Conservation (phyloP, 2,329 filamentous ascomycete genomes). For the Arachnomyces sp. region DNA sequence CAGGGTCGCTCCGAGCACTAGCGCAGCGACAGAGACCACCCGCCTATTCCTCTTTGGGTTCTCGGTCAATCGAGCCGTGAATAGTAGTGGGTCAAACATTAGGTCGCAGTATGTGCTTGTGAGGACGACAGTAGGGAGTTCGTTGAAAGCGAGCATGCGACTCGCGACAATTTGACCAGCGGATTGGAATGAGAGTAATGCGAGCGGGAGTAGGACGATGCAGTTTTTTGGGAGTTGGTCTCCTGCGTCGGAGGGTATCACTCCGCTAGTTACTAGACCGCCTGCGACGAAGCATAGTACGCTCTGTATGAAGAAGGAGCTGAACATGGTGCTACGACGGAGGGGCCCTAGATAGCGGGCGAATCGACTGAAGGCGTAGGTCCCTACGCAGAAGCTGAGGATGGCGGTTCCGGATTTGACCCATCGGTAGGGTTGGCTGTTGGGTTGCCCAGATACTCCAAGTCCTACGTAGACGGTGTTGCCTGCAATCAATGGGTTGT, state of each 20-base stretch:
- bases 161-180: constrained; percentile 20
- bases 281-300: constrained; percentile 16
- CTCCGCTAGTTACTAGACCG: constrained; percentile 12
- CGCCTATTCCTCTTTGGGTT: constrained; percentile 13
- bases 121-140: constrained; percentile 22
- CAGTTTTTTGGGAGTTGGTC: constrained; percentile 4
- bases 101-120: constrained; percentile 20
- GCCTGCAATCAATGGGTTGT: constrained; percentile 9
- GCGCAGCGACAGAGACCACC: constrained; percentile 5
- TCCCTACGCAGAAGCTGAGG: constrained; percentile 17
- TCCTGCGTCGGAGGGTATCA: constrained; percentile 12
- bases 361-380: constrained; percentile 18
- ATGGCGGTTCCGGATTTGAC: constrained; percentile 21
- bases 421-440: constrained; percentile 16
- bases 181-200: constrained; percentile 19
- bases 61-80: constrained; percentile 13
- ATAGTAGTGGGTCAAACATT: constrained; percentile 14
- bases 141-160: constrained; percentile 16
- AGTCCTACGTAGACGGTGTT: constrained; percentile 21
- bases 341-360: constrained; percentile 16
- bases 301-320: constrained; percentile 18
- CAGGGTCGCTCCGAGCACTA: neutral
- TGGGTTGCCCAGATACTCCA: constrained; percentile 18
- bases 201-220: constrained; percentile 16
- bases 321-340: constrained; percentile 15